Evolutionary conservation across 2,329 filamentous ascomycete genomes (phyloP).

Genomic region (Sclerotinia trifoliorum): DNA sequence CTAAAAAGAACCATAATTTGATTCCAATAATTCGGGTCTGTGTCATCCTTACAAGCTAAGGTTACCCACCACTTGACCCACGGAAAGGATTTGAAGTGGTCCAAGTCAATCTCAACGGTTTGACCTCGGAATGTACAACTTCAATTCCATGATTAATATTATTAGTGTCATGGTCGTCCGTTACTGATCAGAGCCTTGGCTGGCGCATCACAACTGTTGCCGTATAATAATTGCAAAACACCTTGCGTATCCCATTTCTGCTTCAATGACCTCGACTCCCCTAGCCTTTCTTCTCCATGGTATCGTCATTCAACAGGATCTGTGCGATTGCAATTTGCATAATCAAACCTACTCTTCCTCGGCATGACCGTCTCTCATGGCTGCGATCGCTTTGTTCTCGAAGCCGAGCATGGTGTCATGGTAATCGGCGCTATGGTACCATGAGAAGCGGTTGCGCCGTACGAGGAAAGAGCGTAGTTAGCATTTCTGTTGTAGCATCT

Average conservation of each 20-base stretch:
- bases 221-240: not conserved
- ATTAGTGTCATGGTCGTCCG: not conserved
- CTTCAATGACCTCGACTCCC: not conserved
- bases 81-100: not conserved
- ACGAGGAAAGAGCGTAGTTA: not conserved
- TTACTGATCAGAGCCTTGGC: not conserved
- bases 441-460: not conserved
- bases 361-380: not conserved
- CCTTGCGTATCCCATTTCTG: constrained; percentile 9
- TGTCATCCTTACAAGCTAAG: constrained; percentile 9
- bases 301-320: not conserved
- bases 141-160: not conserved
- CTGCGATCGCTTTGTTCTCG: constrained; percentile 3
- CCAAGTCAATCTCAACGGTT: constrained; percentile 3
- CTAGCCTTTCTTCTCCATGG: not conserved
- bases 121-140: not conserved
- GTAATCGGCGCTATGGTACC: not conserved
- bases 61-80: not conserved
- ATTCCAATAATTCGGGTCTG: constrained; percentile 11
- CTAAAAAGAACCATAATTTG: not conserved
- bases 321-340: not conserved
- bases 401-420: not conserved
- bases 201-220: not conserved
- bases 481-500: not conserved
- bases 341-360: not conserved